A percentile compares a stretch with the other conserved stretches of the same genome.
These are phyloP conservation scores for Colletotrichum orbiculare DNA, from an alignment of 2,329 filamentous ascomycete genomes.

Conservation along the genomic window DNA sequence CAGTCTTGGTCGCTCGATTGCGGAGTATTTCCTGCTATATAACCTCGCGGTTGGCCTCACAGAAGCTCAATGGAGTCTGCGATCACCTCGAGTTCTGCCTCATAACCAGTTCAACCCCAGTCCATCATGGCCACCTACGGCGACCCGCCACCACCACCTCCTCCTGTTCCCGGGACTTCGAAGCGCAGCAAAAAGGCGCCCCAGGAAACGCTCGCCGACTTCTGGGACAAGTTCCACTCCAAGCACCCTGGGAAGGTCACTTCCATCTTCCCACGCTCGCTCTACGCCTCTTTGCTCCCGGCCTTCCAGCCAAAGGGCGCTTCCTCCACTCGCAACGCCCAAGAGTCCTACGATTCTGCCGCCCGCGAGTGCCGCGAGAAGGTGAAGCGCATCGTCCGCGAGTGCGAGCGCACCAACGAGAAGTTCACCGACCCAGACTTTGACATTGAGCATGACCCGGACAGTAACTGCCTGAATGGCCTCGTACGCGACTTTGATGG, in stretches of 20 bases:
- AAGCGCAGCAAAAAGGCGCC: constrained; percentile 43
- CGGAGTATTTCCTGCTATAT: constrained; percentile 1
- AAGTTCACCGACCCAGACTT: constrained; percentile 59
- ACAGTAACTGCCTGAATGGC: constrained; percentile 51
- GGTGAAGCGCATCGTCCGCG: constrained; percentile 52
- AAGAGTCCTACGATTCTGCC: constrained; percentile 55
- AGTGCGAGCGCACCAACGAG: constrained; percentile 57
- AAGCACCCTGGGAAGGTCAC: constrained; percentile 56
- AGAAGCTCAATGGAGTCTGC: not conserved
- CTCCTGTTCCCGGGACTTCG: not conserved
- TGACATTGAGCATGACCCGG: constrained; percentile 53
- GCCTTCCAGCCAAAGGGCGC: constrained; percentile 44
- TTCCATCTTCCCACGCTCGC: constrained; percentile 54
- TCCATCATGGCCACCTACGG: constrained; percentile 26
- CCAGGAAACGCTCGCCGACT: constrained; percentile 53
- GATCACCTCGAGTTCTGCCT: too few relatives aligned
- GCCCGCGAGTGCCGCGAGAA: constrained; percentile 52
- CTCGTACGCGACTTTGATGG: constrained; percentile 38
- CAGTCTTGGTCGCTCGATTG: not conserved
- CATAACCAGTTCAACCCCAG: not conserved
- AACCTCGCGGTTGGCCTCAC: not conserved
- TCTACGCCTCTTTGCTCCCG: constrained; percentile 50
- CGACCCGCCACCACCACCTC: constrained; percentile 7
- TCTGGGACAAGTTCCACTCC: constrained; percentile 55
- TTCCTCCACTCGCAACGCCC: constrained; percentile 60